Evolutionary conservation across 2,329 filamentous ascomycete genomes (phyloP), one percentile per base, ranked within the genome.

Genomic region (Nannizziopsis arthrosporioides): DNA sequence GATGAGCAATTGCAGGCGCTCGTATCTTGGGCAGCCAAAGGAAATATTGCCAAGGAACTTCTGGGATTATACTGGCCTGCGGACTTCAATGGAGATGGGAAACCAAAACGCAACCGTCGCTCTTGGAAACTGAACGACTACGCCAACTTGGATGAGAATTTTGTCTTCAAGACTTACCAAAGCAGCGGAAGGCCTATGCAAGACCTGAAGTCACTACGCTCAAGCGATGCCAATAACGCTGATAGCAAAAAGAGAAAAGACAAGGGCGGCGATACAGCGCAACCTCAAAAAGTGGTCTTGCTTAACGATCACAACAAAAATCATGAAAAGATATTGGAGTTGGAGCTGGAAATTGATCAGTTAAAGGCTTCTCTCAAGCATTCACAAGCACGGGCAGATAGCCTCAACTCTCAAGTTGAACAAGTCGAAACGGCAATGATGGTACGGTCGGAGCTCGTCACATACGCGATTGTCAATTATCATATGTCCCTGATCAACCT

Each of bases 1-100:
- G 42, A 51, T 45, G 45, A 44, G 22, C 50, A 51, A 32, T 42
- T 39, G 1, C 22, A 19, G 11, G 42, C 45, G 2, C 34, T 51
- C 18, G 12, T 36, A 5, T 42, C 34, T 11, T 51, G 50, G 50
- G 41, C 37, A 1, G 15, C 45, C 30, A 42, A 45, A 18, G 50
- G 50, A 15, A 51, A 46, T 30, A 51, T 51, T 7, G 22, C 50
- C 17, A 51, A 49, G 15, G 50, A 51, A 27, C 22, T 49, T 2
- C 14, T 51, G 12, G 50, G 50, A n/a, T 14, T 49, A 12, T 51
- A 51, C 46, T 51, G 50, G 50, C 36, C 46, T n/a, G 50, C 41
- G 19, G 50, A 51, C 22, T 51, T 51, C 32, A 51, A 51, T 14
- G 39, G 45, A n/a, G 50, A 51, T 38, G 50, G 50, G 5, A 51